Conservation (phyloP, 2,329 filamentous ascomycete genomes). For the Trichoderma harzianum region DNA sequence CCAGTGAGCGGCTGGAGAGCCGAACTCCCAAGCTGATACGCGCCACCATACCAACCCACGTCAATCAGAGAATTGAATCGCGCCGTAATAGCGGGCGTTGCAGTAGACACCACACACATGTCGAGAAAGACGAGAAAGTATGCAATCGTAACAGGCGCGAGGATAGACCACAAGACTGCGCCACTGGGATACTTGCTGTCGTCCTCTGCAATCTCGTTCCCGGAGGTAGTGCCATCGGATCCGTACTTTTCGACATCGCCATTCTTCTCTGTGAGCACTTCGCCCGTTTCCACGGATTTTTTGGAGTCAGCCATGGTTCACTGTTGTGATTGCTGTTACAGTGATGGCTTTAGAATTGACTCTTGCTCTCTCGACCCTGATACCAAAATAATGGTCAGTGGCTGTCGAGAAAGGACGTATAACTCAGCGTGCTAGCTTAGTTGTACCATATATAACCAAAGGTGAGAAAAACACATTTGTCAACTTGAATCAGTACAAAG, state of each 20-base stretch:
- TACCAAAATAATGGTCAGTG: not conserved
- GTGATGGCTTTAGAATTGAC: not conserved
- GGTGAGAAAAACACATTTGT: not conserved
- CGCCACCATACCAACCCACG: conserved; percentile 37
- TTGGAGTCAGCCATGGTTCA: not conserved
- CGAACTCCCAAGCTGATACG: conserved; percentile 28
- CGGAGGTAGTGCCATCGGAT: not conserved
- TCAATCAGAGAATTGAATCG: conserved; percentile 40
- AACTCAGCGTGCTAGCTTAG: not conserved
- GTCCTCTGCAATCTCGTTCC: not conserved
- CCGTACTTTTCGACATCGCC: not conserved
- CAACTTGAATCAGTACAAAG: not conserved
- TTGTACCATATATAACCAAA: not conserved
- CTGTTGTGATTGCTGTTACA: not conserved
- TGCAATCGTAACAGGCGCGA: not conserved
- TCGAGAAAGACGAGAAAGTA: conserved; percentile 26
- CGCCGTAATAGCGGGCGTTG: conserved; percentile 33
- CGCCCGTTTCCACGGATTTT: not conserved
- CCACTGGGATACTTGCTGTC: not conserved
- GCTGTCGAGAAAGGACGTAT: not conserved
- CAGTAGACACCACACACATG: conserved; percentile 37
- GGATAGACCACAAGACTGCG: not conserved
- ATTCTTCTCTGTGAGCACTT: not conserved
- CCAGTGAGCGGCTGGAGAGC: conserved; percentile 29
- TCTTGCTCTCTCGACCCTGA: not conserved